phyloP scores from a whole-genome alignment of 139 green algal species.

The Chlamydomonas incerta region DNA sequence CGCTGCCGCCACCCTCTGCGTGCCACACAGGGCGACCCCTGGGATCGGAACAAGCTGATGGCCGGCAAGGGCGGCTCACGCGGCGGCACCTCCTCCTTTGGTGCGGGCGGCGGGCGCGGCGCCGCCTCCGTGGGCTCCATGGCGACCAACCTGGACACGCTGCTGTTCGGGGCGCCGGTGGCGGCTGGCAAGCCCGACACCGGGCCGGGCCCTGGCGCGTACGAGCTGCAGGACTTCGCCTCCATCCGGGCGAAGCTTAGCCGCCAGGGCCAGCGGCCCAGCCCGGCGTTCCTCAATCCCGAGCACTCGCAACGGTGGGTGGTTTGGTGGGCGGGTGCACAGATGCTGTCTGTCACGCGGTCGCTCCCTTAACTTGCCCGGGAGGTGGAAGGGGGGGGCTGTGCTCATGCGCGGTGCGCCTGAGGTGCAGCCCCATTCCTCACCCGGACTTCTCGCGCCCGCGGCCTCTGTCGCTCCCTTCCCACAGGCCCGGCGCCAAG shows the following conservation, averaged over 20 bases:
- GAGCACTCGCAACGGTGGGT: not conserved
- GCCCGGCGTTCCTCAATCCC: not conserved
- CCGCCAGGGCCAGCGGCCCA: not conserved
- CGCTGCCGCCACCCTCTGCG: not conserved
- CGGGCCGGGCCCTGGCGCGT: constrained; percentile 19
- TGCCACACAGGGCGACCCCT: constrained; percentile 30
- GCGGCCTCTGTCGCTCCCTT: no score
- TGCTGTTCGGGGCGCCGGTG: constrained; percentile 21
- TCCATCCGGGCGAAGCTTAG: constrained; percentile 21
- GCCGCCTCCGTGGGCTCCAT: constrained; percentile 31
- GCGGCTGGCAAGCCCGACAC: not conserved
- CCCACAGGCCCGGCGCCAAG: not conserved
- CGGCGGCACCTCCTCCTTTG: constrained; percentile 24
- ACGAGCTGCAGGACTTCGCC: constrained; percentile 40
- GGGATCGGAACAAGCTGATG: not conserved
- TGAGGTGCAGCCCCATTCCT: not conserved
- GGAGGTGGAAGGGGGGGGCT: no score
- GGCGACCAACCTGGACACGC: constrained; percentile 16
- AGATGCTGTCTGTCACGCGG: not conserved
- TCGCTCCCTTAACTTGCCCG: no score
- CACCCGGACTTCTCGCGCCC: not conserved
- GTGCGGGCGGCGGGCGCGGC: not conserved
- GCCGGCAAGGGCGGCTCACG: not conserved
- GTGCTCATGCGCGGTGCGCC: not conserved
- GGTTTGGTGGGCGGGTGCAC: not conserved